phyloP scores from a whole-genome alignment of 495 filamentous ascomycete genomes.

The Neurospora sp. region DNA sequence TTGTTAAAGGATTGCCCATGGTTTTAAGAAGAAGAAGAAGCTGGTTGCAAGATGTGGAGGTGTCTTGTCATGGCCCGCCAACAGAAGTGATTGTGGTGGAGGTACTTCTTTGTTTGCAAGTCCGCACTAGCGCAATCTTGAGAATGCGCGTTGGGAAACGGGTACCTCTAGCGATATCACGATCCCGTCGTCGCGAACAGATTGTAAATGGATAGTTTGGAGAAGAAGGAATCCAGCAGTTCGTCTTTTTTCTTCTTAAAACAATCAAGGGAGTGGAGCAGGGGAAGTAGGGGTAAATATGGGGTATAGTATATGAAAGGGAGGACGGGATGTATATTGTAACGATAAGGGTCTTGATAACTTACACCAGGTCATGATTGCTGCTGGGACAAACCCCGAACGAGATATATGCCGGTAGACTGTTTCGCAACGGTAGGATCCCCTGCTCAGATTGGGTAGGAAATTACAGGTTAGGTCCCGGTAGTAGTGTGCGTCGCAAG shows the following conservation, averaged over 20 bases:
- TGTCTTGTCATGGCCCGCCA: background rate
- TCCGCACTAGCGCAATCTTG: background rate
- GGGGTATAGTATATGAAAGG: background rate
- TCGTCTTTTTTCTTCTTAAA: background rate
- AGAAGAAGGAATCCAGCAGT: background rate
- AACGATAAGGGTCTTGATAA: background rate
- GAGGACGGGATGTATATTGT: background rate
- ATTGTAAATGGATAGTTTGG: background rate
- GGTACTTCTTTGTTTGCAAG: background rate
- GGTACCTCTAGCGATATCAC: background rate
- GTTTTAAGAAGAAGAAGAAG: background rate
- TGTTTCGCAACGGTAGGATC: background rate
- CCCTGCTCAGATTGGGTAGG: background rate
- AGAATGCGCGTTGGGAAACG: background rate
- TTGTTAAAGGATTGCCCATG: background rate
- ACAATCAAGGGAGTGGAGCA: background rate
- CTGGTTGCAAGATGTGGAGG: background rate
- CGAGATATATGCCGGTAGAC: background rate
- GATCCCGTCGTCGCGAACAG: background rate
- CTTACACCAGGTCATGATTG: background rate
- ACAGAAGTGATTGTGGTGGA: background rate
- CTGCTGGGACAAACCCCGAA: background rate
- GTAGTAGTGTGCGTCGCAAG: background rate
- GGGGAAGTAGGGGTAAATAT: background rate
- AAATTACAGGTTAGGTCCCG: background rate